Conservation (phyloP, 2,329 filamentous ascomycete genomes). For the Fusarium decemcellulare region DNA sequence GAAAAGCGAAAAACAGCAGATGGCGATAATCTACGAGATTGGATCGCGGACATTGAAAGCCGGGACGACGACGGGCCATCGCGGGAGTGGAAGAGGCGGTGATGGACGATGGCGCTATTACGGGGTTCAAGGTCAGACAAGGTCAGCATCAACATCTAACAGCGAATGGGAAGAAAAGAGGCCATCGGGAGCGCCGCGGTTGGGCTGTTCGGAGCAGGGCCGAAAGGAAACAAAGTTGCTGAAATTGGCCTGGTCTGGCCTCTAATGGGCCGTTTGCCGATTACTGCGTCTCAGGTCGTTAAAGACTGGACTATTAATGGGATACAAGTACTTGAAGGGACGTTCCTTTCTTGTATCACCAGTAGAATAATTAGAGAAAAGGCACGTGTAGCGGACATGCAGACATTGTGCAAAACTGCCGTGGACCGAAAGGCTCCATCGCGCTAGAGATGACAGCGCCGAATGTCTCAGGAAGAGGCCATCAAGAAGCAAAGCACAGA, state of each 20-base stretch:
- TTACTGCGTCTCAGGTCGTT: too few relatives aligned
- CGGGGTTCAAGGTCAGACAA: not conserved
- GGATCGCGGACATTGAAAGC: slow-evolving; percentile 35
- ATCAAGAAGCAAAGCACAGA: not conserved
- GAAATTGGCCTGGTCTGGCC: slow-evolving; percentile 5
- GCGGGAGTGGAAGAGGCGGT: slow-evolving; percentile 5
- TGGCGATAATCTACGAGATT: slow-evolving; percentile 28
- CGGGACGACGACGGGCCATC: slow-evolving; percentile 19
- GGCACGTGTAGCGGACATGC: too few relatives aligned
- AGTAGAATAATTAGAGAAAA: too few relatives aligned
- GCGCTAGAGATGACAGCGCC: too few relatives aligned
- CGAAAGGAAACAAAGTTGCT: not conserved
- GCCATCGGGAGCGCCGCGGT: slow-evolving; percentile 3
- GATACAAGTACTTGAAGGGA: too few relatives aligned
- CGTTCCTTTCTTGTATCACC: too few relatives aligned
- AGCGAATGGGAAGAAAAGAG: not conserved
- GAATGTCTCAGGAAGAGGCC: not conserved
- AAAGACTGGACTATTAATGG: too few relatives aligned
- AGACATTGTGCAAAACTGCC: too few relatives aligned
- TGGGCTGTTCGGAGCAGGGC: slow-evolving; percentile 1
- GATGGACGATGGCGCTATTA: not conserved
- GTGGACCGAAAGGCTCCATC: too few relatives aligned
- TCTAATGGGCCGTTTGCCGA: not conserved
- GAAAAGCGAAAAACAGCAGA: slow-evolving; percentile 26
- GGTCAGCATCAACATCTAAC: not conserved